phyloP scores from a whole-genome alignment of 1,284 basidiomycete species.

The Ganoderma sinense region DNA sequence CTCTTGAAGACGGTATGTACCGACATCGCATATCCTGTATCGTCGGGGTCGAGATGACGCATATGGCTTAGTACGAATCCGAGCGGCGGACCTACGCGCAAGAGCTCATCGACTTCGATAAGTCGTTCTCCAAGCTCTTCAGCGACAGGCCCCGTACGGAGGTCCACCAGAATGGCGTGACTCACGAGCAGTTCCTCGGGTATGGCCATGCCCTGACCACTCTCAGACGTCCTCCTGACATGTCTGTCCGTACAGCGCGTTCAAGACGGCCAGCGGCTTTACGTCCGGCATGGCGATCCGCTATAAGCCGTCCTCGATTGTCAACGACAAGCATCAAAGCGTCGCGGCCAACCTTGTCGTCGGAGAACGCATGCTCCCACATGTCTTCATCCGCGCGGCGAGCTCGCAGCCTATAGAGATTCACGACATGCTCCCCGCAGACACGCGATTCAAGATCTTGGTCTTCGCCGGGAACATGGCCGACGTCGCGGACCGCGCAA shows the following conservation, averaged over 20 bases:
- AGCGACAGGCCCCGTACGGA: conserved; percentile 74
- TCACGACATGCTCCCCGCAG: conserved; percentile 73
- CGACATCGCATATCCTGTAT: conserved; percentile 37
- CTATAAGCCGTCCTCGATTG: conserved; percentile 63
- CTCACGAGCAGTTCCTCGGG: conserved; percentile 70
- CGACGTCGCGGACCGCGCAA: conserved; percentile 46
- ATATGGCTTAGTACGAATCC: conserved; percentile 63
- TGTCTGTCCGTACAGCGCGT: conserved; percentile 49
- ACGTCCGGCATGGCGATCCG: conserved; percentile 72
- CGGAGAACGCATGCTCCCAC: conserved; percentile 68
- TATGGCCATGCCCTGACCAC: conserved; percentile 35
- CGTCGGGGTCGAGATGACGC: conserved; percentile 41
- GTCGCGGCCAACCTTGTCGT: conserved; percentile 56
- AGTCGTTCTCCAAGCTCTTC: conserved; percentile 75
- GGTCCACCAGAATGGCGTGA: conserved; percentile 63
- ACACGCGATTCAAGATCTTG: conserved; percentile 74
- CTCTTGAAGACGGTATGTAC: conserved; percentile 75
- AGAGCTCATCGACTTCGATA: conserved; percentile 84
- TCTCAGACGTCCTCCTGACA: not conserved
- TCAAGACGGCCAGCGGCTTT: conserved; percentile 66
- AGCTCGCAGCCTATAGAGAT: conserved; percentile 70
- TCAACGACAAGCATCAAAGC: conserved; percentile 51
- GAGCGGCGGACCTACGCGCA: conserved; percentile 80
- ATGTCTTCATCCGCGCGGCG: conserved; percentile 67
- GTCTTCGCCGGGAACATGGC: conserved; percentile 53